Evolutionary conservation across 169 alveolate genomes (phyloP).

Genomic region (Besnoitia besnoiti): DNA sequence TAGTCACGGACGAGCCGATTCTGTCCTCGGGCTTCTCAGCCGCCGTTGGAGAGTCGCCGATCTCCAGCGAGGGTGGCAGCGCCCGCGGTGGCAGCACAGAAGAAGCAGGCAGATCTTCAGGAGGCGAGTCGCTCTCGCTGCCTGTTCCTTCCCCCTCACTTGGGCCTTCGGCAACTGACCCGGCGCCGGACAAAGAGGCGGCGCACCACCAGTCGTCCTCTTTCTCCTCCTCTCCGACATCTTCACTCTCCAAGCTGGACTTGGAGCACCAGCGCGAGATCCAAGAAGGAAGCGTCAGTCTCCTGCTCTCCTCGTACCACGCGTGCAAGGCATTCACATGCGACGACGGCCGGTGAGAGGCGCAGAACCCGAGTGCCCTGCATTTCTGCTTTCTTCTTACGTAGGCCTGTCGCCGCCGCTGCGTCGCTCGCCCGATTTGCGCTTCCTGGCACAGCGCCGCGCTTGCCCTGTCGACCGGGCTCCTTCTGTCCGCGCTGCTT

Average conservation of each 20-base stretch:
- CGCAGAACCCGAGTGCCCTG: background rate
- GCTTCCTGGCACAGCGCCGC: too few species aligned
- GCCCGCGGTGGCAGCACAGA: too few species aligned
- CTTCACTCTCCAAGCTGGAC: background rate
- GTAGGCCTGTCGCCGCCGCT: background rate
- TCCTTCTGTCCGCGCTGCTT: too few species aligned
- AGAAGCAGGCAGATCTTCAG: background rate
- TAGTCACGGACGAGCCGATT: too few species aligned
- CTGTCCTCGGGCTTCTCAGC: too few species aligned
- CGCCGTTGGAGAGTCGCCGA: too few species aligned
- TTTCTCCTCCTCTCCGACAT: background rate
- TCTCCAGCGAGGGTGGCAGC: too few species aligned
- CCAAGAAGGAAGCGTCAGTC: background rate
- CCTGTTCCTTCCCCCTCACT: background rate
- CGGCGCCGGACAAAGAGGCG: background rate
- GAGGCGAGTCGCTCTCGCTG: background rate
- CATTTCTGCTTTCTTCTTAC: background rate
- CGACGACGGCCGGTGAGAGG: conserved; percentile 27
- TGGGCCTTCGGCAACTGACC: background rate
- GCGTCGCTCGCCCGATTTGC: background rate
- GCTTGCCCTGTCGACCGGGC: too few species aligned
- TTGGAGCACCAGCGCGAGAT: background rate
- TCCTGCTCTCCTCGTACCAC: background rate
- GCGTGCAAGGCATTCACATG: conserved; percentile 24
- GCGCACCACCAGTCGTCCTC: background rate